Conservation (phyloP, 345 rosid genomes). For the Hibiscus syriacus region DNA sequence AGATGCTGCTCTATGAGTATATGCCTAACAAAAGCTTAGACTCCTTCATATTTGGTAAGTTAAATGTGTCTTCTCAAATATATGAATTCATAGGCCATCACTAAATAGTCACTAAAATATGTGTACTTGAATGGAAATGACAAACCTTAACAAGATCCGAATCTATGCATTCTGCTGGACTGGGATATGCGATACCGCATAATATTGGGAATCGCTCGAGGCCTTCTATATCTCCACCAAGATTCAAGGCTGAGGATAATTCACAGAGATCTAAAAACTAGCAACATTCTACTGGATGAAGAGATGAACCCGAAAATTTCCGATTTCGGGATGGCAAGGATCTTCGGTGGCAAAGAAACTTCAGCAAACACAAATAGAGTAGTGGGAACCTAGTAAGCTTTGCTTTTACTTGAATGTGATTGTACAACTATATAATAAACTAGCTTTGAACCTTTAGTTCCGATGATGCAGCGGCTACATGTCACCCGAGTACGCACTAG, state of each 20-base stretch:
- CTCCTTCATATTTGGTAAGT: constrained; percentile 49
- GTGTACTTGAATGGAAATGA: constrained; percentile 8
- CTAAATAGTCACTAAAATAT: not conserved
- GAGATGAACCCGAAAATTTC: constrained; percentile 74
- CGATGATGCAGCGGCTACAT: constrained; percentile 49
- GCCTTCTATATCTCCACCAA: constrained; percentile 62
- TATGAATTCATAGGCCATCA: not conserved
- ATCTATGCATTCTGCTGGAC: constrained; percentile 22
- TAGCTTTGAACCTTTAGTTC: not conserved
- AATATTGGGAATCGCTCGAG: constrained; percentile 64
- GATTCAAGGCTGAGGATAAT: constrained; percentile 69
- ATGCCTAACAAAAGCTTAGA: constrained; percentile 68
- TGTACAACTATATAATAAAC: not conserved
- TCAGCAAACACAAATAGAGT: constrained; percentile 50
- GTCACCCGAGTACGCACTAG: constrained; percentile 67
- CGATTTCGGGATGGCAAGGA: constrained; percentile 72
- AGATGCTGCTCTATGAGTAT: constrained; percentile 55
- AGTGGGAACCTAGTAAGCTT: constrained; percentile 67
- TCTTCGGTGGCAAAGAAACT: constrained; percentile 47
- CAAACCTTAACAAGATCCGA: constrained; percentile 28
- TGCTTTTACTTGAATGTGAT: not conserved
- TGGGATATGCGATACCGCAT: constrained; percentile 44
- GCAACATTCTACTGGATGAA: constrained; percentile 54
- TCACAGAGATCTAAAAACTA: constrained; percentile 62
- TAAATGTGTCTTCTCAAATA: not conserved